These are phyloP conservation scores for Hysterium pulicare DNA, from an alignment of 2,329 filamentous ascomycete genomes.

Conservation along the genomic window DNA sequence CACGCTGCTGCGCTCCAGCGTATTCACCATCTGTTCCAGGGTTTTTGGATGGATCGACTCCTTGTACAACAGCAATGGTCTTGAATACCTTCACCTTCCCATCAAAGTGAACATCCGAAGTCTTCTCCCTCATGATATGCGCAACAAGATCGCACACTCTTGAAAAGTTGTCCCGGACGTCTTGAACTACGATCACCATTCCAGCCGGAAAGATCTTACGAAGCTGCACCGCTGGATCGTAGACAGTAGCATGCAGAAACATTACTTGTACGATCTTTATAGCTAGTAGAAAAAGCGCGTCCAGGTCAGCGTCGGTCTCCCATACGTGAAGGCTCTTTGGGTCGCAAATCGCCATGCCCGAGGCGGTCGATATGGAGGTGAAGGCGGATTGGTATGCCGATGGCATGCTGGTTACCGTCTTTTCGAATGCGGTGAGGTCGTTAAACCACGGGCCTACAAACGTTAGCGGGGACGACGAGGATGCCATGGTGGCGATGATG, in stretches of 20 bases:
- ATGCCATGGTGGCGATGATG: no score
- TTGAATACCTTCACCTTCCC: constrained; percentile 21
- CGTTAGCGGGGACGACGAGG: no score
- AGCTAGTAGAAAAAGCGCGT: constrained; percentile 28
- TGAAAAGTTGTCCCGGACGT: constrained; percentile 19
- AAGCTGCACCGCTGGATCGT: constrained; percentile 1
- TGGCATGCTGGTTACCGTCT: constrained; percentile 23
- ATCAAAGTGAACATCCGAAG: constrained; percentile 23
- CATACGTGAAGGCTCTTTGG: constrained; percentile 27
- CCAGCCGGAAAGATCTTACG: constrained; percentile 8
- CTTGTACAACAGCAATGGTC: constrained; percentile 26
- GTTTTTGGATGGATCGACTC: constrained; percentile 18
- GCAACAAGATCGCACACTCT: constrained; percentile 26
- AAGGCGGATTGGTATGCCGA: constrained; percentile 21
- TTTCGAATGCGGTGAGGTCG: constrained; percentile 21
- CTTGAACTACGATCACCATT: constrained; percentile 30
- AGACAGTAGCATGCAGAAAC: neutral
- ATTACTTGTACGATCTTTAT: constrained; percentile 21
- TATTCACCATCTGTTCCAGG: constrained; percentile 7
- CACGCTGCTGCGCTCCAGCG: neutral
- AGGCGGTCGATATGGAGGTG: constrained; percentile 15
- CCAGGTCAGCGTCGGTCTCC: constrained; percentile 30
- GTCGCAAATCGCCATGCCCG: constrained; percentile 21
- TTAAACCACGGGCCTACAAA: constrained; percentile 28
- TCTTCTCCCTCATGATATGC: constrained; percentile 17